Conservation (phyloP, 176 grass and related monocot genomes). For the Eleusine coracana region DNA sequence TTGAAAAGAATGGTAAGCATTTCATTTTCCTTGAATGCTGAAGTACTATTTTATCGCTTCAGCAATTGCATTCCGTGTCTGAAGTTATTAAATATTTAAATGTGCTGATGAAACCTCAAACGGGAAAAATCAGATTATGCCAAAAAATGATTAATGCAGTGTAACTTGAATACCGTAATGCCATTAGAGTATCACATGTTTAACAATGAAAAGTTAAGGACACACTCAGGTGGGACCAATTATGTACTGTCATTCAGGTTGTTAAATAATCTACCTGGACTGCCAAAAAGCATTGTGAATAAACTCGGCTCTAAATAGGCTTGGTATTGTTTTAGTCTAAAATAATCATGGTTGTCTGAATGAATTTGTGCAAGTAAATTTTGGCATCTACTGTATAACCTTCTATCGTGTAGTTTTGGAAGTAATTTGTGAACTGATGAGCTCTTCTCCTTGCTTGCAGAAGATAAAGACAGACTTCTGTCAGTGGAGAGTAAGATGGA, state of each 20-base stretch:
- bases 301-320: background rate
- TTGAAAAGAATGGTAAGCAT: slow-evolving; percentile 52
- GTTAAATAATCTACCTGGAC: background rate
- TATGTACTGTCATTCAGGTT: background rate
- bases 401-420: background rate
- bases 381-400: background rate
- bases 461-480: slow-evolving; percentile 40
- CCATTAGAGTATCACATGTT: background rate
- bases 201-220: too few species aligned
- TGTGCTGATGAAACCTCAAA: background rate
- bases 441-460: slow-evolving; percentile 17
- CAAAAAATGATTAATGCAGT: background rate
- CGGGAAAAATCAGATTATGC: background rate
- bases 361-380: background rate
- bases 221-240: background rate
- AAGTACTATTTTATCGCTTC: background rate
- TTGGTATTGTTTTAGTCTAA: background rate
- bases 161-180: background rate
- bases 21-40: background rate
- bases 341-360: background rate
- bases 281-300: background rate
- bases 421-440: background rate
- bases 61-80: background rate
- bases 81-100: background rate
- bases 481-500: slow-evolving; percentile 52